phyloP scores from a whole-genome alignment of 1,139 yeast species.

The Candida labiduridarum region DNA sequence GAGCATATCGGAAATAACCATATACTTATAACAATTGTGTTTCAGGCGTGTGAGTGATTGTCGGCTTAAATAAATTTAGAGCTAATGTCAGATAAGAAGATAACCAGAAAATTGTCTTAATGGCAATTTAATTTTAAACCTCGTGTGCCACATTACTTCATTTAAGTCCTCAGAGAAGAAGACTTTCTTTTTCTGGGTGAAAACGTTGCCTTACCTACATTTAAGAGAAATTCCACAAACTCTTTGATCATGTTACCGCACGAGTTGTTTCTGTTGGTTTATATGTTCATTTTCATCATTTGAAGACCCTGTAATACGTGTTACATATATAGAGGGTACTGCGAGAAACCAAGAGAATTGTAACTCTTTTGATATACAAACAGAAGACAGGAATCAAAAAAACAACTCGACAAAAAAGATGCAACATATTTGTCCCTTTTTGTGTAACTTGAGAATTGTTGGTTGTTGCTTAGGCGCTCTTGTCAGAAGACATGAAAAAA shows the following conservation, averaged over 20 bases:
- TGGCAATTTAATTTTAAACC: neutral
- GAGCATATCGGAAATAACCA: too few species aligned
- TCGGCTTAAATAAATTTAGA: neutral
- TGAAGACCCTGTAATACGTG: too few species aligned
- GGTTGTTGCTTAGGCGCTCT: neutral
- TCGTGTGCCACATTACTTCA: slow-evolving; percentile 5
- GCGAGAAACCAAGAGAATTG: too few species aligned
- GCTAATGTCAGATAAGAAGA: neutral
- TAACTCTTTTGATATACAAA: too few species aligned
- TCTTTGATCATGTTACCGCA: neutral
- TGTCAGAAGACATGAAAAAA: slow-evolving; percentile 4
- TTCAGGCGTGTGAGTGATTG: neutral
- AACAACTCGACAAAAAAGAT: too few species aligned
- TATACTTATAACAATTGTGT: too few species aligned
- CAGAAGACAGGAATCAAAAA: too few species aligned
- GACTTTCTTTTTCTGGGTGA: neutral
- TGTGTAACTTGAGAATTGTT: neutral
- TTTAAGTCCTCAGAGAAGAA: neutral
- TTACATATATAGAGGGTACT: too few species aligned
- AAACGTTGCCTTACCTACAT: neutral
- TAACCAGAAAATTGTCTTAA: neutral
- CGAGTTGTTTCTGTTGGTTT: too few species aligned
- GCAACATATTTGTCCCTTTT: too few species aligned
- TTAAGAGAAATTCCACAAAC: neutral
- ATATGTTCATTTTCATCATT: too few species aligned